Conservation (phyloP, 371 early-diverging fungal species). For the Mortierella sp. region DNA sequence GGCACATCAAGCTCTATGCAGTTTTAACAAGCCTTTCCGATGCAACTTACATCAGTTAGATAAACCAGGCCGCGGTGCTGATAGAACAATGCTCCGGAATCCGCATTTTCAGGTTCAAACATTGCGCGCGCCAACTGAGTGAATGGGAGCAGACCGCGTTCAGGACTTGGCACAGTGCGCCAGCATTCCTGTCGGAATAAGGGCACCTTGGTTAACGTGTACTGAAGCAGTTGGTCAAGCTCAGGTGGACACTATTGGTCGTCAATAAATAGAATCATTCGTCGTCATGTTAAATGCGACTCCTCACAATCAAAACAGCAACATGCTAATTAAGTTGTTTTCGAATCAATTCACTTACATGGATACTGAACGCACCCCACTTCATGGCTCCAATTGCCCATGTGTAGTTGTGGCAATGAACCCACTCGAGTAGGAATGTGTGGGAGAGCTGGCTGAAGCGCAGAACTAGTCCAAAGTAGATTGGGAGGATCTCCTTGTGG, state of each 20-base stretch:
- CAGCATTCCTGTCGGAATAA: slow-evolving; percentile 46
- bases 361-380: slow-evolving; percentile 43
- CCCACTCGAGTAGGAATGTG: slow-evolving; percentile 40
- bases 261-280: not conserved
- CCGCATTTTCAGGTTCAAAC: slow-evolving; percentile 39
- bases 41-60: slow-evolving; percentile 39
- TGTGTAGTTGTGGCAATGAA: slow-evolving; percentile 37
- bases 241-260: slow-evolving; percentile 40
- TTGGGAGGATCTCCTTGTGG: slow-evolving; percentile 48
- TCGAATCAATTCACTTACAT: slow-evolving; percentile 23
- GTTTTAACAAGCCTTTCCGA: not conserved
- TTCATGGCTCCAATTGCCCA: slow-evolving; percentile 54
- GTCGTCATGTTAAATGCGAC: not conserved
- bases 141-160: slow-evolving; percentile 20
- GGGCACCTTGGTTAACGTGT: slow-evolving; percentile 29
- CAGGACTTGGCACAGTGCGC: slow-evolving; percentile 23
- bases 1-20: not conserved
- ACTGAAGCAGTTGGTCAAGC: slow-evolving; percentile 33
- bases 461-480: slow-evolving; percentile 50
- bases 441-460: slow-evolving; percentile 30
- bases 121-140: slow-evolving; percentile 34
- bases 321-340: not conserved
- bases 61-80: slow-evolving; percentile 33
- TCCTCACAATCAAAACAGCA: not conserved
- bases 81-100: slow-evolving; percentile 38